Evolutionary conservation across 2,329 filamentous ascomycete genomes (phyloP).

Genomic region (Huntiella decipiens): DNA sequence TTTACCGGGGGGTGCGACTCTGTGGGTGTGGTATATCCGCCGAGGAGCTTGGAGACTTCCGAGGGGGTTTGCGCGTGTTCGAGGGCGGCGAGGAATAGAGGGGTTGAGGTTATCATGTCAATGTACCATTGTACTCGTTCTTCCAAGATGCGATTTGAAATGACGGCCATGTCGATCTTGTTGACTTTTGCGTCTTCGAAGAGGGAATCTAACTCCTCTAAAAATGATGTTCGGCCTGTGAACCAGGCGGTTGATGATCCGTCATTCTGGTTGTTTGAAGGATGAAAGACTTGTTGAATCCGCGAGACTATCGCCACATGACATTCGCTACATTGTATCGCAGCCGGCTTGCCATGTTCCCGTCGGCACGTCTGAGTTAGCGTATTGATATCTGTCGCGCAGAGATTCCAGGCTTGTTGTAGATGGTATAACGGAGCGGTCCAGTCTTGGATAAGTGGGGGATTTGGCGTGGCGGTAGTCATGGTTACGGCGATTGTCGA

Average conservation of each 20-base stretch:
- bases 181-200: constrained; percentile 28
- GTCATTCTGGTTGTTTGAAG: background rate
- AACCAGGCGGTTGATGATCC: constrained; percentile 25
- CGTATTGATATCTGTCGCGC: constrained; percentile 23
- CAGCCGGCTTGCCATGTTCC: constrained; percentile 24
- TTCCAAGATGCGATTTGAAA: constrained; percentile 30
- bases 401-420: constrained; percentile 15
- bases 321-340: constrained; percentile 29
- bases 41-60: constrained; percentile 17
- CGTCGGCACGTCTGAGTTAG: constrained; percentile 25
- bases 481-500: too few relatives aligned
- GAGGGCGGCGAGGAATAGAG: constrained; percentile 20
- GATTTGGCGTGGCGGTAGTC: background rate
- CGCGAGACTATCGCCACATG: constrained; percentile 28
- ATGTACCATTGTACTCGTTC: constrained; percentile 37
- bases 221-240: constrained; percentile 26
- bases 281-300: constrained; percentile 20
- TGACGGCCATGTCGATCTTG: constrained; percentile 23
- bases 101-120: constrained; percentile 23
- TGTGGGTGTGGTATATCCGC: background rate
- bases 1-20: constrained; percentile 5
- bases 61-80: constrained; percentile 16
- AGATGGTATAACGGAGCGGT: constrained; percentile 9
- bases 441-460: constrained; percentile 11
- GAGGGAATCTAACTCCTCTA: constrained; percentile 29